Percentiles rank a stretch among this genome's conserved stretches.
Evolutionary conservation across 352 stramenopile species (phyloP).

Genomic region (Globisporangium emineosum): DNA sequence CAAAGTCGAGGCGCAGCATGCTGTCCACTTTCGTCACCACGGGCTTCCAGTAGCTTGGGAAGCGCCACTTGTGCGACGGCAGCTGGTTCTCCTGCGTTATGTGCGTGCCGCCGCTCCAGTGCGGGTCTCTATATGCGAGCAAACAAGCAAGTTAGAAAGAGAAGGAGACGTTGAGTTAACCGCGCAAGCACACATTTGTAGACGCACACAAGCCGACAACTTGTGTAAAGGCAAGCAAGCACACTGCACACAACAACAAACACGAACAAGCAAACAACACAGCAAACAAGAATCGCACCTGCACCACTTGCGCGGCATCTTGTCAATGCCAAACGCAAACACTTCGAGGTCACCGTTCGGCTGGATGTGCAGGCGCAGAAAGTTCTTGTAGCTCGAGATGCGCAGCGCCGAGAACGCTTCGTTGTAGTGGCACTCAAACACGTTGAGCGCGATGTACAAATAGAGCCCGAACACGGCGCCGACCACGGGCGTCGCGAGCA

Average conservation of each 20-base stretch:
- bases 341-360: conserved; percentile 74
- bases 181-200: background rate
- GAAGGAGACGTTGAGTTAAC: background rate
- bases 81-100: conserved; percentile 51
- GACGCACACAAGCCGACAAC: background rate
- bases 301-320: conserved; percentile 85
- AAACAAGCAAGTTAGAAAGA: background rate
- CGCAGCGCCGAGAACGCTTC: conserved; percentile 86
- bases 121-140: conserved; percentile 46
- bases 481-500: conserved; percentile 74
- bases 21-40: conserved; percentile 81
- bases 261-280: conserved; percentile 10
- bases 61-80: conserved; percentile 68
- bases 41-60: conserved; percentile 82
- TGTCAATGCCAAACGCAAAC: conserved; percentile 86
- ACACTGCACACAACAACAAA: background rate
- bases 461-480: conserved; percentile 84
- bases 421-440: conserved; percentile 88
- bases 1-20: conserved; percentile 81
- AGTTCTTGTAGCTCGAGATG: conserved; percentile 90
- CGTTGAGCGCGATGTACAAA: conserved; percentile 82
- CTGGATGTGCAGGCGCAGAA: conserved; percentile 78
- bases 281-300: conserved; percentile 33
- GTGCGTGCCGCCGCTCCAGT: conserved; percentile 68
- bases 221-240: background rate